phyloP scores from a whole-genome alignment of 106 monocot species.

The Xerophyta viscosa region DNA sequence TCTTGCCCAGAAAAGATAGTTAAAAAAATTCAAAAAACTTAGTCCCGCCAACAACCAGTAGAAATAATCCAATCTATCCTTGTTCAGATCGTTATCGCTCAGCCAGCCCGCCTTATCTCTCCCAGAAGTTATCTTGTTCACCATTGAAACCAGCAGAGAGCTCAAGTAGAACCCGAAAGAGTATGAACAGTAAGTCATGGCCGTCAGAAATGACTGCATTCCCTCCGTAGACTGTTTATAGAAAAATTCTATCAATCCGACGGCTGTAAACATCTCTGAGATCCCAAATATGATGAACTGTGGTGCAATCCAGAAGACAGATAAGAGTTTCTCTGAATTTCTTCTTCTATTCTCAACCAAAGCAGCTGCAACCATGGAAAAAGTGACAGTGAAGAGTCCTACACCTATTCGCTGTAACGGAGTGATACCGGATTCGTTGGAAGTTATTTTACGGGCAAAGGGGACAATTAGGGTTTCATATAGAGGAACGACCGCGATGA shows the following conservation, averaged over 20 bases:
- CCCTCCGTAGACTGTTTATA: slow-evolving; percentile 77
- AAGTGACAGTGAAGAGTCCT: slow-evolving; percentile 63
- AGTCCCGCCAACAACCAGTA: slow-evolving; percentile 62
- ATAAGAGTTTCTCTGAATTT: slow-evolving; percentile 7
- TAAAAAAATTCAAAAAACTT: slow-evolving; percentile 64
- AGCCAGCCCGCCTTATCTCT: slow-evolving; percentile 33
- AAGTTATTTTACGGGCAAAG: slow-evolving; percentile 36
- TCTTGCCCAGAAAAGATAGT: slow-evolving; percentile 57
- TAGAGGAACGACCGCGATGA: slow-evolving; percentile 55
- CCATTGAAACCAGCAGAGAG: slow-evolving; percentile 69
- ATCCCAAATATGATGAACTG: slow-evolving; percentile 78
- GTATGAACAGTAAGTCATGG: slow-evolving; percentile 96
- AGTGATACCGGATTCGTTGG: slow-evolving; percentile 38
- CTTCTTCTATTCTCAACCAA: slow-evolving; percentile 41
- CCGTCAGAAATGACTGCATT: slow-evolving; percentile 86
- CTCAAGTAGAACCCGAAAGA: slow-evolving; percentile 91
- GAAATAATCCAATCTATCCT: slow-evolving; percentile 59
- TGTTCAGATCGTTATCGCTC: slow-evolving; percentile 61
- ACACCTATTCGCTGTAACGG: slow-evolving; percentile 73
- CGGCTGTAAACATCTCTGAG: slow-evolving; percentile 90
- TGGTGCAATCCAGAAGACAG: slow-evolving; percentile 74
- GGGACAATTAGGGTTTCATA: slow-evolving; percentile 56
- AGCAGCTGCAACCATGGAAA: slow-evolving; percentile 76
- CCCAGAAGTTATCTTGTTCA: slow-evolving; percentile 52
- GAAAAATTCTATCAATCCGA: slow-evolving; percentile 87